Percentiles rank a stretch among this genome's conserved stretches.
Conservation (phyloP, 352 stramenopile species). For the Phytophthora pinifolia region DNA sequence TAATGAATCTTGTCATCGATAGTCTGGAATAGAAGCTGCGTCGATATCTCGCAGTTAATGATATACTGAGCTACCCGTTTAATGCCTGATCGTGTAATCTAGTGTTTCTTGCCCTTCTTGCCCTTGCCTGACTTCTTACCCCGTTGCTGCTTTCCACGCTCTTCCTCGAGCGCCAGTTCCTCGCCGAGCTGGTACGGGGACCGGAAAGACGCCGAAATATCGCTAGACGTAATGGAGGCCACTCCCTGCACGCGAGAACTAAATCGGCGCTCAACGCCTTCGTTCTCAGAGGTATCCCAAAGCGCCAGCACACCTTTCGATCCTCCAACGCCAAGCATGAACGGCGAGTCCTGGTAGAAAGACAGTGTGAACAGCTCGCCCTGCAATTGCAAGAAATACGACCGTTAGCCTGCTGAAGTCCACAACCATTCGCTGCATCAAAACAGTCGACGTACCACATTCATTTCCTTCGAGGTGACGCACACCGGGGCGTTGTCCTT, state of each 20-base stretch:
- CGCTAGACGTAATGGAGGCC: conserved; percentile 29
- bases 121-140: conserved; percentile 47
- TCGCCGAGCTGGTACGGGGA: conserved; percentile 77
- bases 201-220: conserved; percentile 75
- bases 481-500: conserved; percentile 68
- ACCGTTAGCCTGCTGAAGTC: conserved; percentile 4
- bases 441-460: conserved; percentile 68
- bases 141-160: conserved; percentile 47
- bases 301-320: conserved; percentile 87
- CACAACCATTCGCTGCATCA: conserved; percentile 1
- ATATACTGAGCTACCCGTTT: too few species aligned
- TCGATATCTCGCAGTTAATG: too few species aligned
- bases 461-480: conserved; percentile 92
- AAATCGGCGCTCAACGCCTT: conserved; percentile 83
- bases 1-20: too few species aligned
- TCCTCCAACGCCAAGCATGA: conserved; percentile 89
- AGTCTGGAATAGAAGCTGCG: too few species aligned
- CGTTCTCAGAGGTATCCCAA: conserved; percentile 90
- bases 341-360: conserved; percentile 90
- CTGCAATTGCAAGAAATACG: conserved; percentile 31
- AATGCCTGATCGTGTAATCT: too few species aligned
- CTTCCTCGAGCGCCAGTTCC: conserved; percentile 73
- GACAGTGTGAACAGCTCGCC: conserved; percentile 90
- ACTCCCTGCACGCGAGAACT: conserved; percentile 59
- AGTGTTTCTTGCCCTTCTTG: conserved; percentile 44